Conservation (phyloP, 208 protist genomes). For the Leishmania martiniquensis region DNA sequence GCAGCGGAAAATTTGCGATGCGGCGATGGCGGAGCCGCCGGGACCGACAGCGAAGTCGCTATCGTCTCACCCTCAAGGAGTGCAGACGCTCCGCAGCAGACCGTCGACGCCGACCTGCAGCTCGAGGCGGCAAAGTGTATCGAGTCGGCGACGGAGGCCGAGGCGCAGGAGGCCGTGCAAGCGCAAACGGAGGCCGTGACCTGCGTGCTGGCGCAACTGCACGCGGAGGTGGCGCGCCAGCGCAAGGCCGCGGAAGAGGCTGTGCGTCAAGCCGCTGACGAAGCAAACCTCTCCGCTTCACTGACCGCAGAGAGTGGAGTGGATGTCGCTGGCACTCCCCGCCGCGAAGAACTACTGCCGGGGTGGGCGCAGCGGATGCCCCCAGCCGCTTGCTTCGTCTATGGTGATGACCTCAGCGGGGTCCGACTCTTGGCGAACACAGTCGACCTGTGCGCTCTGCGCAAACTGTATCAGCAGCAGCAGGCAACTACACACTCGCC, state of each 20-base stretch:
- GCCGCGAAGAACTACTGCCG: constrained; percentile 52
- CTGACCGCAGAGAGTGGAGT: not conserved
- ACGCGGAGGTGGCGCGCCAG: constrained; percentile 35
- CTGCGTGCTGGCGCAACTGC: constrained; percentile 12
- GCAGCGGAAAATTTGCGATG: constrained; percentile 7
- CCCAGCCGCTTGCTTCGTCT: constrained; percentile 72
- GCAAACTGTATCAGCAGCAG: constrained; percentile 15
- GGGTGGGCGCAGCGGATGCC: constrained; percentile 78
- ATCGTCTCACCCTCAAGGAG: not conserved
- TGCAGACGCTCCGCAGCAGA: not conserved
- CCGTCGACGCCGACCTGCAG: not conserved
- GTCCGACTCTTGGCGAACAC: constrained; percentile 50
- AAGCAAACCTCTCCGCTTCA: constrained; percentile 7
- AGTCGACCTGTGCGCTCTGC: constrained; percentile 35
- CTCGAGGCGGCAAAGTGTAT: constrained; percentile 18
- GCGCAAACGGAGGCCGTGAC: constrained; percentile 24
- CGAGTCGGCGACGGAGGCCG: constrained; percentile 1
- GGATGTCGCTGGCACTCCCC: not conserved
- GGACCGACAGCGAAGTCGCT: not conserved
- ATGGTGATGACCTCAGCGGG: constrained; percentile 84
- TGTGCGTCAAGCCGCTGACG: constrained; percentile 72
- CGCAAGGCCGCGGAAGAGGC: constrained; percentile 91
- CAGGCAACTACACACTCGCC: constrained; percentile 1
- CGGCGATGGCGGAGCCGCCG: constrained; percentile 12
- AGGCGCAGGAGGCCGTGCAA: constrained; percentile 6